Base-by-base conservation (phyloP, 345 rosid species). In the Hibiscus trionum region DNA sequence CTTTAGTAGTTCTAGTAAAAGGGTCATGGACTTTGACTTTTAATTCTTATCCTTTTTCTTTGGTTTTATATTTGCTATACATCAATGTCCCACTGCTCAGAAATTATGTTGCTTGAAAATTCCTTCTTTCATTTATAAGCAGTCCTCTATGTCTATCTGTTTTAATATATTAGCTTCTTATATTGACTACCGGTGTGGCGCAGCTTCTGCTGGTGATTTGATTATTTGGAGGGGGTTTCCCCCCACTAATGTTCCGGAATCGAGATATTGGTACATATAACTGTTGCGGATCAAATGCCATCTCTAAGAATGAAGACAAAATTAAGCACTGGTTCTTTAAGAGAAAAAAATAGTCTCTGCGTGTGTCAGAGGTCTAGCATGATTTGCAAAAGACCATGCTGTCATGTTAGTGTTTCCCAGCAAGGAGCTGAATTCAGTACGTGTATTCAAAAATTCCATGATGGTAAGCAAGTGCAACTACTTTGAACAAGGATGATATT, bases 261-360 rank as follows among this genome's bases (percentile, higher is more conserved):
- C 80, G 27, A 80, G 83, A 78, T 78, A 75, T 83, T 73, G 81
- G 67, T 69, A 65, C 72, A 74, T 52, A 69, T 78, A 72, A 56
- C 26, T 73, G 19, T 66, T 70, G 73, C 69, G 72, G 80, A 78
- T 79, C 90, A 86, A 86, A 88, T 88, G 93, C 93, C 93, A 85
- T 78, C 88, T n/a, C 46, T 83, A 80, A 85, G 82, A 81, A 86
- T 88, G 90, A 86, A 86, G 86, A 69, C 84, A 80, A 88, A 82
- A 73, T 56, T 72, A 68, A 78, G 81, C 82, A 66, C 60, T 21
- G 78, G 78, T 58, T 74, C 85, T 72, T 56, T 78, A 76, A 74
- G 80, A 77, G 90, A 83, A 80, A 86, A 79, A 61, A 78, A 72
- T 53, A 80, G 84, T 79, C 88, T 85, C 61, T 77, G 75, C 70